Percentiles rank a stretch among this genome's conserved stretches.
Conservation (phyloP, 192 early-diverging fungal genomes). For the Gonapodya prolifera region DNA sequence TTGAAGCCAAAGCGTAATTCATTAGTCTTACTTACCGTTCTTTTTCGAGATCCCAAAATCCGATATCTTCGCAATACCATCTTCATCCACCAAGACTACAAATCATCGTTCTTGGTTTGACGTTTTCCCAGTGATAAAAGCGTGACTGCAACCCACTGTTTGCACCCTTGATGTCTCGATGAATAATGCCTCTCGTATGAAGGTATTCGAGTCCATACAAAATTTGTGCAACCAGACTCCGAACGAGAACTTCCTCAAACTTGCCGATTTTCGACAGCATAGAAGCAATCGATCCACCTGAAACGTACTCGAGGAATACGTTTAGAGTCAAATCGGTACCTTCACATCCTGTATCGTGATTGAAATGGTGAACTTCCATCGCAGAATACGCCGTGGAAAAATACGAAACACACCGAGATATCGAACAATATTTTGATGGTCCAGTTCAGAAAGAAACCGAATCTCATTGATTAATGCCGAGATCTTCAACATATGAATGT, state of each 20-base stretch:
- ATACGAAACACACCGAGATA: constrained; percentile 62
- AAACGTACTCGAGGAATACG: constrained; percentile 96
- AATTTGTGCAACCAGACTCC: constrained; percentile 80
- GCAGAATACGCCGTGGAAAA: constrained; percentile 1
- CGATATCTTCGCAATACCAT: constrained; percentile 90
- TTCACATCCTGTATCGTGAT: constrained; percentile 50
- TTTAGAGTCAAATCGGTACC: constrained; percentile 60
- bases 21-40: constrained; percentile 26
- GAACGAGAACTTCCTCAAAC: constrained; percentile 71
- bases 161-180: constrained; percentile 82
- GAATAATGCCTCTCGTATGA: constrained; percentile 88
- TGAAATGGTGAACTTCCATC: constrained; percentile 25
- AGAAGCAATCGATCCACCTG: constrained; percentile 87
- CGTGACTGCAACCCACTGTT: constrained; percentile 46
- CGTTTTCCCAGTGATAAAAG: not conserved
- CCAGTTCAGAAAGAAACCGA: constrained; percentile 72
- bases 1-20: not conserved
- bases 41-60: constrained; percentile 99
- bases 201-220: constrained; percentile 87
- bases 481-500: too few relatives aligned
- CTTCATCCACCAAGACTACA: constrained; percentile 63
- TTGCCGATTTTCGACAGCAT: constrained; percentile 74
- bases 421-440: constrained; percentile 91
- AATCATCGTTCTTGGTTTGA: not conserved
- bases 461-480: constrained; percentile 77